Conservation (phyloP, 2,329 filamentous ascomycete species). For the Dothistroma pini region DNA sequence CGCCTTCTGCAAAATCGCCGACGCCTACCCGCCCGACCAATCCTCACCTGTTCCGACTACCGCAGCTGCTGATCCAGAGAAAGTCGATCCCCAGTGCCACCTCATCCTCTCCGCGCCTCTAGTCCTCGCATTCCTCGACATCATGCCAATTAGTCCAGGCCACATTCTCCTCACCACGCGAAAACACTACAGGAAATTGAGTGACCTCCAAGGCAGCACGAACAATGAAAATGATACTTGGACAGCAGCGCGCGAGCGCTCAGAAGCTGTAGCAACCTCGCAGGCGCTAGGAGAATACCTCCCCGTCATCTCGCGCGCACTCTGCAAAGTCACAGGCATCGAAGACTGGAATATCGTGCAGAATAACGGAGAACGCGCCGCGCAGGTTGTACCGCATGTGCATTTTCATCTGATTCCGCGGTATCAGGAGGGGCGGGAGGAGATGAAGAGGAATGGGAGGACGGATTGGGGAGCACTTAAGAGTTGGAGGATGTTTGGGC, state of each 20-base stretch:
- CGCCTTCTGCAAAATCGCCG: slow-evolving; percentile 58
- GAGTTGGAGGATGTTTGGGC: slow-evolving; percentile 80
- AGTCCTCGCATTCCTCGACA: slow-evolving; percentile 87
- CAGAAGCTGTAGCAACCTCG: slow-evolving; percentile 21
- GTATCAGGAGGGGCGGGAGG: slow-evolving; percentile 52
- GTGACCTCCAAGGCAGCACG: slow-evolving; percentile 52
- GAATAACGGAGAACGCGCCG: slow-evolving; percentile 84
- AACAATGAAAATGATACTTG: slow-evolving; percentile 14
- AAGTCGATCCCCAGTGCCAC: slow-evolving; percentile 40
- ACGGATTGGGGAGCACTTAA: slow-evolving; percentile 42
- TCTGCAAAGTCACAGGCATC: slow-evolving; percentile 66
- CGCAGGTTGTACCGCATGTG: slow-evolving; percentile 88
- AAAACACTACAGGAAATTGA: slow-evolving; percentile 71
- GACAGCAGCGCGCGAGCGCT: slow-evolving; percentile 16
- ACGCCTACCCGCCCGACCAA: slow-evolving; percentile 50
- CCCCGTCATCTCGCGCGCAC: slow-evolving; percentile 67
- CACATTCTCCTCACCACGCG: slow-evolving; percentile 82
- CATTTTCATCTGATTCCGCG: slow-evolving; percentile 94
- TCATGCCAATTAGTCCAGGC: slow-evolving; percentile 78
- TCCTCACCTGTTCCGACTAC: slow-evolving; percentile 25
- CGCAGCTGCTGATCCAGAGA: slow-evolving; percentile 34
- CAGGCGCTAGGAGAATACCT: slow-evolving; percentile 51
- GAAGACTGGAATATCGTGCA: slow-evolving; percentile 95
- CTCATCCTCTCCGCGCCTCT: slow-evolving; percentile 73
- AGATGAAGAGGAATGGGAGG: slow-evolving; percentile 51